phyloP scores from a whole-genome alignment of 1,284 basidiomycete genomes.

The Ustilago shanxiensis region DNA sequence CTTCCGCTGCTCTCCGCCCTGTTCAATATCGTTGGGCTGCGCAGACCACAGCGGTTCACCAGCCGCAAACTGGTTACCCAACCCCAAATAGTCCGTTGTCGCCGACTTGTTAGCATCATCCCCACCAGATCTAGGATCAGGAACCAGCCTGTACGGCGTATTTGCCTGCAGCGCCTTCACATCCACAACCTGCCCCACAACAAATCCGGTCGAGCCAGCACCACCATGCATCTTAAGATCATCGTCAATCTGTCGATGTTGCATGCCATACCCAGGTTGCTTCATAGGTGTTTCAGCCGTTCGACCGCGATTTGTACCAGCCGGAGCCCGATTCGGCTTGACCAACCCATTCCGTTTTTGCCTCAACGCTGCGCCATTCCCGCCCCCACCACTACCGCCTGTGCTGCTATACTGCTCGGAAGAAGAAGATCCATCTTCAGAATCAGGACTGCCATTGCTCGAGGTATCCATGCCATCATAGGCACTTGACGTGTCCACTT shows the following conservation, averaged over 20 bases:
- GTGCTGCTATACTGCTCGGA: conserved; percentile 20
- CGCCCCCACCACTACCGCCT: conserved; percentile 10
- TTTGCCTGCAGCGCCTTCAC: conserved; percentile 52
- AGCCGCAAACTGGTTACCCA: conserved; percentile 24
- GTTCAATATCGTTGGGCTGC: conserved; percentile 4
- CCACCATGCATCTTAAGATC: conserved; percentile 72
- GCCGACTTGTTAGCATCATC: conserved; percentile 29
- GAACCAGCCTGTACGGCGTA: conserved; percentile 36
- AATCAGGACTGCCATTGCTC: conserved; percentile 28
- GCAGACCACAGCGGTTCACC: conserved; percentile 32
- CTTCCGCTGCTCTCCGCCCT: conserved; percentile 7
- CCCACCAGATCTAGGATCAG: conserved; percentile 20
- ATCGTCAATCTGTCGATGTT: conserved; percentile 89
- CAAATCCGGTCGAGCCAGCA: conserved; percentile 36
- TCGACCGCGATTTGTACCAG: conserved; percentile 71
- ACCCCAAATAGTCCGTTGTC: conserved; percentile 37
- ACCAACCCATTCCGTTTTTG: conserved; percentile 44
- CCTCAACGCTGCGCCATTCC: conserved; percentile 24
- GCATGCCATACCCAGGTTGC: conserved; percentile 90
- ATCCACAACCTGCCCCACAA: conserved; percentile 62
- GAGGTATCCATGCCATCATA: conserved; percentile 39
- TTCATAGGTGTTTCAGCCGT: conserved; percentile 86
- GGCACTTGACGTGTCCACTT: conserved; percentile 35
- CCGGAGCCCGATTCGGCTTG: conserved; percentile 64
- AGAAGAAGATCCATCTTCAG: conserved; percentile 19